Evolutionary conservation across 164 flowering plant species (phyloP).

Genomic region (Chloranthus sessilifolius): DNA sequence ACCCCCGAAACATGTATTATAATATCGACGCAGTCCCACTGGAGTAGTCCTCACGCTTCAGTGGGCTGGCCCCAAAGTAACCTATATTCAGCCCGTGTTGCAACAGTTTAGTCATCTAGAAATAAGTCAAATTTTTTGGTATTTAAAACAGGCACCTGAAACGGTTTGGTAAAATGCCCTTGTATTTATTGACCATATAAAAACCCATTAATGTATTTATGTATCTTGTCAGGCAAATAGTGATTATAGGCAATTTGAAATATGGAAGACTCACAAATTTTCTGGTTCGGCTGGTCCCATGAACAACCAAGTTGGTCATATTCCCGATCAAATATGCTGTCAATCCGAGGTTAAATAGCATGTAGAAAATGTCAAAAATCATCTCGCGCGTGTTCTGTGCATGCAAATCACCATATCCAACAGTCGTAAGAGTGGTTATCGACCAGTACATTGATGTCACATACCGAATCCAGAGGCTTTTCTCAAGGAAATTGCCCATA

Average conservation of each 20-base stretch:
- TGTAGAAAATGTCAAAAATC: slow-evolving; percentile 77
- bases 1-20: no score
- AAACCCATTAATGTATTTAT: no score
- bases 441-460: slow-evolving; percentile 93
- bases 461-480: slow-evolving; percentile 61
- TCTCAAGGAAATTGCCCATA: slow-evolving; percentile 32
- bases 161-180: no score
- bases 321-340: slow-evolving; percentile 93
- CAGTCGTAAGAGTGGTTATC: slow-evolving; percentile 89
- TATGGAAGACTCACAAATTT: slow-evolving; percentile 58
- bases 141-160: no score
- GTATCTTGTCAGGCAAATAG: no score
- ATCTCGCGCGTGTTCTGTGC: slow-evolving; percentile 76
- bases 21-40: no score
- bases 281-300: slow-evolving; percentile 83
- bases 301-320: slow-evolving; percentile 98
- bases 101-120: no score
- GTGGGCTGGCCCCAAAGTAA: no score
- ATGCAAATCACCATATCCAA: slow-evolving; percentile 96
- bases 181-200: no score
- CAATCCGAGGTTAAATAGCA: slow-evolving; percentile 95
- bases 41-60: no score
- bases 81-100: no score
- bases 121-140: no score
- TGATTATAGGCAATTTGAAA: neutral